Base-by-base conservation (phyloP, 2,329 filamentous ascomycete species). In the Ceratocystis cubensis region DNA sequence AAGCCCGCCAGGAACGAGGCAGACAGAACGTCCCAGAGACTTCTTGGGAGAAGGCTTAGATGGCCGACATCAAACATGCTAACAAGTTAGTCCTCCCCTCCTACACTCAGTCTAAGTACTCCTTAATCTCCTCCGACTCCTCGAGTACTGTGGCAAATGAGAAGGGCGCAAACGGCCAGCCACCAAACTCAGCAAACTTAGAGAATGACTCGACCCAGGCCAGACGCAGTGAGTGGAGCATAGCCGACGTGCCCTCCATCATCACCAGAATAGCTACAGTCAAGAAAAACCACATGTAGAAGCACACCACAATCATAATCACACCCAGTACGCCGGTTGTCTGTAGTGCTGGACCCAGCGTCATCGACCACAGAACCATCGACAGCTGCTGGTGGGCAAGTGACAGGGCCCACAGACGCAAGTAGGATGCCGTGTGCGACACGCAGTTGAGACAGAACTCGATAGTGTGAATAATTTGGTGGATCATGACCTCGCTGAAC, bases 391-490 rank as follows among this genome's bases (percentile, higher is more conserved):
- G 94, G 81, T 99, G 94, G 41, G 94, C 94, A 68, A 99, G 87
- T 1, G 94, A 99, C 72, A 99, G 78, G 41, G 94, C 94, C 94
- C 94, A 99, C 57, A 99, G 88, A 81, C 94, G 94, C 61, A 99
- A 88, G 78, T 99, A 99, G 0, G 94, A 99, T 3, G 94, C 94
- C 3, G 95, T 99, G 78, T 99, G 94, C 37, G 94, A 99, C 70
- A 99, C 93, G 76, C 93, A 97, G 81, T 99, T 99, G 72, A 99
- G 83, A 75, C 94, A 99, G 80, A 99, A 99, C 82, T 99, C 91
- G 73, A 97, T 97, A 20, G 93, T 97, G 79, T 97, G 95, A 73
- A 99, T 99, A 75, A 96, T 85, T 76, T 99, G 94, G 78, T 99
- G 94, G 74, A 99, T 99, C 91, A 99, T 96, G 70, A 91, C 84